Evolutionary conservation across 2,329 filamentous ascomycete species (phyloP).

Genomic region (Fusarium sp.): DNA sequence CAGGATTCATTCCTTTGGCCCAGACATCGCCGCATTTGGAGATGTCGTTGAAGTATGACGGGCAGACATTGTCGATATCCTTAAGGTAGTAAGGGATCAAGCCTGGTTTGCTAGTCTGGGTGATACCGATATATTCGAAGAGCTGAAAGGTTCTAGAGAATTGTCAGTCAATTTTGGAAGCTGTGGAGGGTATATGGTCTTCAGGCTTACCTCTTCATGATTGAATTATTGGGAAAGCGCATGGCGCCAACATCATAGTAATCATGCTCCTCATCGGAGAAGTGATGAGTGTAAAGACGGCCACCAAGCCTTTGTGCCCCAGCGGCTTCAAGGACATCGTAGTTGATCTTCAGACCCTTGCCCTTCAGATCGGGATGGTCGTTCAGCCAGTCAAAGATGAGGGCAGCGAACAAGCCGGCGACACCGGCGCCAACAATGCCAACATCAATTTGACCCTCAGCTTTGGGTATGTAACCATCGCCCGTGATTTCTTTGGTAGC

Average conservation of each 20-base stretch:
- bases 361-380: neutral
- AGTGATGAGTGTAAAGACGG: constrained; percentile 28
- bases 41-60: constrained; percentile 25
- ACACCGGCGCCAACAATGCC: constrained; percentile 19
- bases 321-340: constrained; percentile 26
- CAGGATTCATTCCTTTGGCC: too few species aligned
- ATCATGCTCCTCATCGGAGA: constrained; percentile 18
- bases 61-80: neutral
- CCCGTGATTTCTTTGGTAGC: too few species aligned
- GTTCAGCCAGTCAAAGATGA: constrained; percentile 23
- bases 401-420: constrained; percentile 12
- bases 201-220: constrained; percentile 28
- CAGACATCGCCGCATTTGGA: constrained; percentile 1
- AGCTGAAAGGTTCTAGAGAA: neutral
- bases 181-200: too few species aligned
- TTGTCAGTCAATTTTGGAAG: accelerated
- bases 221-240: constrained; percentile 19
- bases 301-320: constrained; percentile 9
- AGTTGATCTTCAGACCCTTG: neutral
- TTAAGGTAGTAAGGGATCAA: constrained; percentile 28
- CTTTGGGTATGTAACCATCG: neutral
- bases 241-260: constrained; percentile 30
- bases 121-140: neutral
- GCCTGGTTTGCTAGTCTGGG: neutral
- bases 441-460: neutral